These are phyloP conservation scores for Auxenochlorella protothecoides DNA, from an alignment of 139 green algal genomes.

Conservation along the genomic window DNA sequence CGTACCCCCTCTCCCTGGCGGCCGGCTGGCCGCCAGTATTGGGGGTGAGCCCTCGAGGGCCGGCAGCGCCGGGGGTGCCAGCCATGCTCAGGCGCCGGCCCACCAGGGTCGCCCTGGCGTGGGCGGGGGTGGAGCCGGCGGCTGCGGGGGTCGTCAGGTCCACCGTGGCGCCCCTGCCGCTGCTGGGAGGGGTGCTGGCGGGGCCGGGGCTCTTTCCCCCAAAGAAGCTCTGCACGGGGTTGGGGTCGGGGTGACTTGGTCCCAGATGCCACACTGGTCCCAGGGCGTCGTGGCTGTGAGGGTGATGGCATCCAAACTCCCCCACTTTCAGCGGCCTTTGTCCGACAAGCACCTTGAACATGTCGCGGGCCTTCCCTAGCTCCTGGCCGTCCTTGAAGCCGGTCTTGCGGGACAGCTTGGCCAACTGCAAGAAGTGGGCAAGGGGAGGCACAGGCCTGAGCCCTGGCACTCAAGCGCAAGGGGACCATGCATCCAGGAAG, in stretches of 20 bases:
- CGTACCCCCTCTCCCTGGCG: conserved; percentile 1
- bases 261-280: too few species aligned
- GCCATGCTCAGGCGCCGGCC: not conserved
- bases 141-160: conserved; percentile 5
- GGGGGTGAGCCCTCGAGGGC: too few species aligned
- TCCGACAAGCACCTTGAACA: conserved; percentile 25
- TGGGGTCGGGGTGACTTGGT: too few species aligned
- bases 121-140: not conserved
- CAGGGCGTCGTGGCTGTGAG: too few species aligned
- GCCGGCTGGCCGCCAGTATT: not conserved
- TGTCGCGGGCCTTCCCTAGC: conserved; percentile 35
- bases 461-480: not conserved
- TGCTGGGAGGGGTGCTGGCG: not conserved
- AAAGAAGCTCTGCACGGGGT: too few species aligned
- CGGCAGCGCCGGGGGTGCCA: too few species aligned
- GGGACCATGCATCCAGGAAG: not conserved
- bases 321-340: not conserved
- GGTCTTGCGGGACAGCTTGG: conserved; percentile 24
- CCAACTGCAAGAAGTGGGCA: not conserved
- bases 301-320: too few species aligned
- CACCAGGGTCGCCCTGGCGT: not conserved
- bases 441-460: not conserved
- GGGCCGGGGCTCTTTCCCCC: not conserved
- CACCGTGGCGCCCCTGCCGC: not conserved
- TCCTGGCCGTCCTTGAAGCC: conserved; percentile 27